Evolutionary conservation across 805 yeast genomes (phyloP), one percentile per base, ranked within the genome.

Genomic region (Saccharomycopsis sp.): DNA sequence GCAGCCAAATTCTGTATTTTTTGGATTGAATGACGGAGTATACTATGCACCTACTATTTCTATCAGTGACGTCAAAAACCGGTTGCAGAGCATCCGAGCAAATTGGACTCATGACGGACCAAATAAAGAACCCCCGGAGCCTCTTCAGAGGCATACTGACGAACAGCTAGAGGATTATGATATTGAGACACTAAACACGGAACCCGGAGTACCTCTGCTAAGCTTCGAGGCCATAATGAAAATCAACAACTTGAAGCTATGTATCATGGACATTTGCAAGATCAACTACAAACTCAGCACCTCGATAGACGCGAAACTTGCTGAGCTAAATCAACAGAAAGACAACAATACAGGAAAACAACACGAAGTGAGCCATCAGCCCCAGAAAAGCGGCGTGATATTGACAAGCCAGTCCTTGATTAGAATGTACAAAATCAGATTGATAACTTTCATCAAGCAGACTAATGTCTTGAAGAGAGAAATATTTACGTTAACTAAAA

Each of bases 151-250:
- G 34, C n/a, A 7, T 46, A 23, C 21, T 46, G 20, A 24, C 24
- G 50, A 40, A 40, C 24, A 16, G 14, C 12, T 7, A 15, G 24
- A 16, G 23, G 53, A 54, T 34, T 20, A 14, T 20, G 16, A n/a
- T 15, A 29, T 9, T 15, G 21, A 12, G 23, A 40, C 41, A n/a
- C 15, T 24, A 18, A 53, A 53, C 24, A 53, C 16, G n/a, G 46
- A 20, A 3, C 7, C 20, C 60, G 64, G 40, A 9, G 67, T 66
- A 52, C 44, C 44, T 14, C 66, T 73, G 12, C 65, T 73, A 56
- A 61, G 73, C 0, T 73, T 68, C 58, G 76, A 73, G 55, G 75
- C 71, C 55, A 70, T 72, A 5, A 71, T 73, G 75, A 72, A 71
- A 52, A 56, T 74, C 59, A 70, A 72, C 52, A 73, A 72, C 50